Evolutionary conservation across 2,329 filamentous ascomycete genomes (phyloP), one percentile per base, ranked within the genome.

Genomic region (Ceratocystis lukuohia): DNA sequence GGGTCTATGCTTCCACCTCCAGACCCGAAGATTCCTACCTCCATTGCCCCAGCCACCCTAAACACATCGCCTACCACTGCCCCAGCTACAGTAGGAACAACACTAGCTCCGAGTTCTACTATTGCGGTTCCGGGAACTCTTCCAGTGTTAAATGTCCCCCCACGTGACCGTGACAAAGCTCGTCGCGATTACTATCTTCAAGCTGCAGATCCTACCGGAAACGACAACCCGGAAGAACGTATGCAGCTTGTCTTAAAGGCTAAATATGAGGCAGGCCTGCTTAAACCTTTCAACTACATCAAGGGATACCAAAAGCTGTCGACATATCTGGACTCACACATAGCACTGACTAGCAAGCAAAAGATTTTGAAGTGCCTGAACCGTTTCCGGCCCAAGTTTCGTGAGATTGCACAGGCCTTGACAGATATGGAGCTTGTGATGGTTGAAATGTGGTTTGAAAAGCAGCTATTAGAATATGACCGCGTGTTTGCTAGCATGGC

Each of bases 361-460:
- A 94, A 95, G 77, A 96, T 99, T 69, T 78, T 96, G 57, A 86
- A 91, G 68, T 93, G 96, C 73, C 82, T 99, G 56, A 90, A 96
- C 75, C 87, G 89, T 66, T 99, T 99, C 76, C 83, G 94, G 59
- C 94, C 94, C 17, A 96, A 96, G 73, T 99, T 99, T 73, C 84
- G 94, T 69, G 93, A 97, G 76, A 91, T 95, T 77, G 93, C 96
- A 74, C 91, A 97, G 70, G 87, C 82, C 44, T 79, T 97, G 73
- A 96, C 90, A 1, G 94, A 99, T 75, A 89, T 96, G 74, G 91
- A 99, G 75, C 84, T 99, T 30, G 87, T 97, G 33, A 85, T 92
- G 68, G 93, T 97, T 10, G 94, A 99, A 77, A 96, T 97, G 91
- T 97, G 94, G 93, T 97, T 99, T 73, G 94, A 99, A 76, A 86